Evolutionary conservation across 1,284 basidiomycete genomes (phyloP).

Genomic region (Rhodotorula mucilaginosa): DNA sequence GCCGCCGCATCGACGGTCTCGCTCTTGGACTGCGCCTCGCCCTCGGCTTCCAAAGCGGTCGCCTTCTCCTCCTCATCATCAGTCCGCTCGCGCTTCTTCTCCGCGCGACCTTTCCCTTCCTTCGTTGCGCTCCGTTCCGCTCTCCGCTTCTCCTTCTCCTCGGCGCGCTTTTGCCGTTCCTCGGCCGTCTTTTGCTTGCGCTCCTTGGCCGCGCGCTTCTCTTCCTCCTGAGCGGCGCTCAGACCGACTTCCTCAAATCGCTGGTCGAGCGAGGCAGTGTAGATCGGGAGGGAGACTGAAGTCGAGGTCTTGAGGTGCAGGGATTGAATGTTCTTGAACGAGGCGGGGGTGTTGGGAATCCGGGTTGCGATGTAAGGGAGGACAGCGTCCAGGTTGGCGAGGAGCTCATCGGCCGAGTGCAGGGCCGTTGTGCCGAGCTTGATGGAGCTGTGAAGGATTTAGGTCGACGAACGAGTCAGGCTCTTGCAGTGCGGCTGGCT

Average conservation of each 20-base stretch:
- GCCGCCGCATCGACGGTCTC: constrained; percentile 41
- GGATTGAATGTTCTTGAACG: constrained; percentile 68
- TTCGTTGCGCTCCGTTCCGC: constrained; percentile 41
- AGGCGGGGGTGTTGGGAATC: constrained; percentile 55
- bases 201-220: constrained; percentile 37
- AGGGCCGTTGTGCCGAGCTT: constrained; percentile 72
- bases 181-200: constrained; percentile 52
- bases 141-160: constrained; percentile 51
- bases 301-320: constrained; percentile 87
- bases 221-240: constrained; percentile 42
- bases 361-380: constrained; percentile 70
- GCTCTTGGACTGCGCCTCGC: constrained; percentile 11
- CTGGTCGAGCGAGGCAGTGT: constrained; percentile 61
- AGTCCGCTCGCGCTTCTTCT: constrained; percentile 30
- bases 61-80: constrained; percentile 8
- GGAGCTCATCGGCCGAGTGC: constrained; percentile 68
- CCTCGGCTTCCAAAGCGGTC: constrained; percentile 60
- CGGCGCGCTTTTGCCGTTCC: constrained; percentile 34
- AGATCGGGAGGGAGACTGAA: constrained; percentile 83
- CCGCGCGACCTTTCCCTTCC: constrained; percentile 39
- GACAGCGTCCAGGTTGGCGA: constrained; percentile 74
- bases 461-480: background rate
- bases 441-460: constrained; percentile 61
- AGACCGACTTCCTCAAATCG: constrained; percentile 43
- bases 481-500: too few species aligned